Percentiles rank a stretch among this genome's conserved stretches.
These are phyloP conservation scores for Chimonanthus praecox DNA, from an alignment of 164 flowering plant genomes.

Conservation along the genomic window DNA sequence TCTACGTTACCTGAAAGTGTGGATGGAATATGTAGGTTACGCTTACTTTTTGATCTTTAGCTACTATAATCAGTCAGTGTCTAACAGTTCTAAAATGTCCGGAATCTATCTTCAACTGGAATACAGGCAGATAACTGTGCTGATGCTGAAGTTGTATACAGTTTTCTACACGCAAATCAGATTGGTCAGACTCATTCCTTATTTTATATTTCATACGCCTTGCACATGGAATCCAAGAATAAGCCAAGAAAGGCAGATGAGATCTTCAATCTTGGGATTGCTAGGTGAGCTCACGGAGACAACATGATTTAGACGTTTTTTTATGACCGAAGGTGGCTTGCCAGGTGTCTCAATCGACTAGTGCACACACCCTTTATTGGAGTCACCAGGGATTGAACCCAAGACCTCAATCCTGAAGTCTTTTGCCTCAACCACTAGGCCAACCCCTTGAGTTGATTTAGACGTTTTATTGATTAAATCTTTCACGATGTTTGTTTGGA, in stretches of 20 bases:
- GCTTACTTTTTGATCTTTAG: neutral
- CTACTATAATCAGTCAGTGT: neutral
- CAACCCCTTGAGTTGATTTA: too few species aligned
- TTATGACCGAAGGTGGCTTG: too few species aligned
- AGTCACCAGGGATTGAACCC: too few species aligned
- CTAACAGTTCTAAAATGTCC: neutral
- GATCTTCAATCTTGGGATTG: constrained; percentile 61
- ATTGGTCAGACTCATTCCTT: constrained; percentile 73
- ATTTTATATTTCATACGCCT: constrained; percentile 66
- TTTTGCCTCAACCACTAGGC: too few species aligned
- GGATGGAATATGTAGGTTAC: constrained; percentile 88
- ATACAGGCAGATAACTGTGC: constrained; percentile 81
- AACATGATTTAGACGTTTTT: neutral
- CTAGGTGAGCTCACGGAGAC: constrained; percentile 39
- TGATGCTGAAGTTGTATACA: constrained; percentile 81
- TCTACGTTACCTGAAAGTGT: constrained; percentile 82
- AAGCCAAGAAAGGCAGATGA: constrained; percentile 68
- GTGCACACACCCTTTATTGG: too few species aligned
- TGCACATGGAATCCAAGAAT: constrained; percentile 71
- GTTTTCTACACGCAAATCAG: constrained; percentile 67
- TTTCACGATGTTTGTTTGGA: too few species aligned
- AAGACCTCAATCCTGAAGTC: too few species aligned
- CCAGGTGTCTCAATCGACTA: too few species aligned
- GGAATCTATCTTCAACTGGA: constrained; percentile 2
- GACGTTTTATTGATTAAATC: too few species aligned